Base-by-base conservation (phyloP, 1,139 yeast genomes). In the Geotrichum macrosporum region DNA sequence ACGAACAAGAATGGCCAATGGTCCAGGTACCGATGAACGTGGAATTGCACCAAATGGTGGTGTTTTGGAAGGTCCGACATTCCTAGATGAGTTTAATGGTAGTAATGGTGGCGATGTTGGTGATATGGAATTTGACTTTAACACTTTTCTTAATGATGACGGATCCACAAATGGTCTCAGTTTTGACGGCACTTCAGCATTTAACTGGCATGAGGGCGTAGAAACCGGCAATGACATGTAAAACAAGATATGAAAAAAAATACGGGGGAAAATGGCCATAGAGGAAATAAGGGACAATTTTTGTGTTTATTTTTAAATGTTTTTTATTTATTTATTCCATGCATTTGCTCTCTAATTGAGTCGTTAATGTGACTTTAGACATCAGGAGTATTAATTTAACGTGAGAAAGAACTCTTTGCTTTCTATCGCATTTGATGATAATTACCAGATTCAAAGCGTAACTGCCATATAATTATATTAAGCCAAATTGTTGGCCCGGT, bases 121-220 rank as follows among this genome's bases (percentile, higher is more conserved):
- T n/a, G 67, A 64, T 42, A 53, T 64, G 47, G 68, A 65, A 49
- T 65, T 65, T 52, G 69, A 65, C 46, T 59, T 65, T 53, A 59
- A 59, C 50, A 58, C 64, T 16, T 65, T 65, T 47, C 50, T 65
- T 43, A 64, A 63, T 46, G 63, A 66, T 9, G 69, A 64, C 40
- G 67, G 48, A 13, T 46, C 55, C 43, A 51, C 47, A 9, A 55
- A 55, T 5, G 60, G 62, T 1, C 42, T 61, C 40, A 53, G 50
- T 24, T 62, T 62, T 51, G 66, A 62, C 40, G 43, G 61, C 2
- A 40, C 54, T 3, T 13, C 10, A 10, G 58, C 57, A 21, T 61
- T 61, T 46, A 53, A 53, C 35, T 61, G 66, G 65, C 57, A 55
- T 34, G 66, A 62, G 38, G 56, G 64, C 16, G 66, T 61, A 3